Conservation (phyloP, 2,329 filamentous ascomycete genomes). For the Cytospora leucostoma region DNA sequence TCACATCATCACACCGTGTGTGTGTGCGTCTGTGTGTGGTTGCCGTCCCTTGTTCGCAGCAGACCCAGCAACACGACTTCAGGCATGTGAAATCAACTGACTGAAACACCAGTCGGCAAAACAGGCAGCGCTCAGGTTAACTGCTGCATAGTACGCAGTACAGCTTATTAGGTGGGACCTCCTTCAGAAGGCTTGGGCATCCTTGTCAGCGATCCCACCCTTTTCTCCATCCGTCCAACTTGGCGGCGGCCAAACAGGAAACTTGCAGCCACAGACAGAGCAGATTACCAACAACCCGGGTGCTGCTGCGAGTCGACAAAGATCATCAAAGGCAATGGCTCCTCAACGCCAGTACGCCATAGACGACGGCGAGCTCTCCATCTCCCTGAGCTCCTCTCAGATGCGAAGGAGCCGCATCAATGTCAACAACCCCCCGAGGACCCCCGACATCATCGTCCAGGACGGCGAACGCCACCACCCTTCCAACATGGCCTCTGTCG, state of each 20-base stretch:
- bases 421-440: slow-evolving; percentile 34
- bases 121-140: neutral
- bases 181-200: slow-evolving; percentile 8
- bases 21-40: too few species aligned
- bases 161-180: slow-evolving; percentile 24
- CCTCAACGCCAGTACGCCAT: slow-evolving; percentile 50
- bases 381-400: slow-evolving; percentile 68
- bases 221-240: slow-evolving; percentile 12
- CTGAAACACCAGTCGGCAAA: neutral
- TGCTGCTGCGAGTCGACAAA: slow-evolving; percentile 15
- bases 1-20: too few species aligned
- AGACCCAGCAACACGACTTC: neutral
- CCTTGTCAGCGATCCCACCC: slow-evolving; percentile 26
- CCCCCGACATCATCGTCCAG: slow-evolving; percentile 37
- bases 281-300: slow-evolving; percentile 1
- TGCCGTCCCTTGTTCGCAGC: neutral
- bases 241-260: slow-evolving; percentile 23
- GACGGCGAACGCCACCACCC: slow-evolving; percentile 32
- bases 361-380: slow-evolving; percentile 82
- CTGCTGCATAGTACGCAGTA: too few species aligned
- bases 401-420: slow-evolving; percentile 56
- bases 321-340: slow-evolving; percentile 43
- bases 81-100: slow-evolving; percentile 5
- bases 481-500: slow-evolving; percentile 38
- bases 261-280: slow-evolving; percentile 15